Percentiles rank a stretch among this genome's conserved stretches.
Evolutionary conservation across 768 basidiomycete species (phyloP).

Genomic region (Auricularia sp.): DNA sequence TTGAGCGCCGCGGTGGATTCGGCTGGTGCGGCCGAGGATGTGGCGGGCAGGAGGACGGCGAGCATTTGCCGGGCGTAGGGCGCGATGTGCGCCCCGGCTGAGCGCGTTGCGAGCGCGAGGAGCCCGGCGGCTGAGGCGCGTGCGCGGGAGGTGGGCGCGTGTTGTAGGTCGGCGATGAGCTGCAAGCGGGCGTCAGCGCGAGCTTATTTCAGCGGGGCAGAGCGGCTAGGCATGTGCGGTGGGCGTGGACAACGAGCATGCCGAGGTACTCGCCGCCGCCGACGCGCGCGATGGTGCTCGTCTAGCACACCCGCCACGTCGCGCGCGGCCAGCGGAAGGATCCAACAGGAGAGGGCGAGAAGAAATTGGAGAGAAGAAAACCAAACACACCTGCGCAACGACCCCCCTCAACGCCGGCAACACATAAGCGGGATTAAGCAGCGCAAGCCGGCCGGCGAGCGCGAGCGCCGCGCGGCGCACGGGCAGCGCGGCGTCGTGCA

Average conservation of each 20-base stretch:
- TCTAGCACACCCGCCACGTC: no score
- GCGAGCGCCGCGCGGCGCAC: slow-evolving; percentile 85
- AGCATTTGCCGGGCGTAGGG: slow-evolving; percentile 93
- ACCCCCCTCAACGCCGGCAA: slow-evolving; percentile 94
- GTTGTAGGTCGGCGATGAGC: neutral
- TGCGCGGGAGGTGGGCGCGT: neutral
- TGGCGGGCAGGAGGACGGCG: slow-evolving; percentile 83
- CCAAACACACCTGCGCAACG: slow-evolving; percentile 32
- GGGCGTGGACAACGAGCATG: no score
- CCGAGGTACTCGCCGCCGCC: no score
- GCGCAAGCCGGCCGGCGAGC: slow-evolving; percentile 83
- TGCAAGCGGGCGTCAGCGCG: neutral
- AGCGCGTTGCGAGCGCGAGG: slow-evolving; percentile 78
- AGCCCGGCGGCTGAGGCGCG: slow-evolving; percentile 83
- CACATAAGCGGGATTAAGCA: slow-evolving; percentile 95
- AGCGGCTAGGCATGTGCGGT: no score
- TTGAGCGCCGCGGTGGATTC: slow-evolving; percentile 89
- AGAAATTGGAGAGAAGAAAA: neutral
- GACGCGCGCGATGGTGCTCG: no score
- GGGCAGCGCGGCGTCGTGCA: slow-evolving; percentile 93
- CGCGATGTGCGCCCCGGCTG: slow-evolving; percentile 87
- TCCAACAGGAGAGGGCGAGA: neutral
- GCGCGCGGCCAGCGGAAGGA: no score
- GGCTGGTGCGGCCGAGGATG: slow-evolving; percentile 70
- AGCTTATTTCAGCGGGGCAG: no score